phyloP scores from a whole-genome alignment of 441 rosid genomes.

The Brassica hybrid region DNA sequence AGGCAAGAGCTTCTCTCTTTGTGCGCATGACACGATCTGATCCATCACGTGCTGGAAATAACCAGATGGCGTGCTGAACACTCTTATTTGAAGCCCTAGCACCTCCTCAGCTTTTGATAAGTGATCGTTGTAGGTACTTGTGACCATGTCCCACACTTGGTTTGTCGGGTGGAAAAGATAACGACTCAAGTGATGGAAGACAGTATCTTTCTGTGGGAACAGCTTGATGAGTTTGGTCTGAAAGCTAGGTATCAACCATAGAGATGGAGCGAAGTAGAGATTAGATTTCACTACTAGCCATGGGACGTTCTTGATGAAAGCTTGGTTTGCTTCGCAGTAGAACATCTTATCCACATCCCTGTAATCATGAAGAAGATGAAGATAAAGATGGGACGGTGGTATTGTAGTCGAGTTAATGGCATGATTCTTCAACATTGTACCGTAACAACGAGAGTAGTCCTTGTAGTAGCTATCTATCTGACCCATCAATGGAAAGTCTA shows the following conservation, averaged over 20 bases:
- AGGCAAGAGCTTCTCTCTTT: constrained; percentile 63
- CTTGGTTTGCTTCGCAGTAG: constrained; percentile 66
- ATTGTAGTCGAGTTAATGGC: constrained; percentile 20
- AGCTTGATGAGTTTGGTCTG: constrained; percentile 54
- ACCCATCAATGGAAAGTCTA: constrained; percentile 53
- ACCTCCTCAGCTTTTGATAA: constrained; percentile 3
- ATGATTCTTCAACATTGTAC: constrained; percentile 51
- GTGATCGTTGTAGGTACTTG: constrained; percentile 50
- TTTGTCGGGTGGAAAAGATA: constrained; percentile 82
- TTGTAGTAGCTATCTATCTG: constrained; percentile 48
- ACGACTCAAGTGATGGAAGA: constrained; percentile 69
- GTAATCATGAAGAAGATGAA: constrained; percentile 52
- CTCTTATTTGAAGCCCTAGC: constrained; percentile 63
- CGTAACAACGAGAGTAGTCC: constrained; percentile 53
- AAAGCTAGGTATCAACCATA: constrained; percentile 63
- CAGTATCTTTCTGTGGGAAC: constrained; percentile 67
- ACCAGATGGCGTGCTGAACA: constrained; percentile 48
- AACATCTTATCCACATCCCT: constrained; percentile 62
- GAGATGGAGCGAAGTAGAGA: constrained; percentile 71
- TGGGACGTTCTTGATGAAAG: constrained; percentile 50
- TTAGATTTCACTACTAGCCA: constrained; percentile 68
- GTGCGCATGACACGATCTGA: constrained; percentile 66
- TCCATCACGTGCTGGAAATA: constrained; percentile 57
- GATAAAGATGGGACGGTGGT: constrained; percentile 50
- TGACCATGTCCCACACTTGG: constrained; percentile 73